phyloP scores from a whole-genome alignment of 2,329 filamentous ascomycete species.

The Dothidotthia symphoricarpi region DNA sequence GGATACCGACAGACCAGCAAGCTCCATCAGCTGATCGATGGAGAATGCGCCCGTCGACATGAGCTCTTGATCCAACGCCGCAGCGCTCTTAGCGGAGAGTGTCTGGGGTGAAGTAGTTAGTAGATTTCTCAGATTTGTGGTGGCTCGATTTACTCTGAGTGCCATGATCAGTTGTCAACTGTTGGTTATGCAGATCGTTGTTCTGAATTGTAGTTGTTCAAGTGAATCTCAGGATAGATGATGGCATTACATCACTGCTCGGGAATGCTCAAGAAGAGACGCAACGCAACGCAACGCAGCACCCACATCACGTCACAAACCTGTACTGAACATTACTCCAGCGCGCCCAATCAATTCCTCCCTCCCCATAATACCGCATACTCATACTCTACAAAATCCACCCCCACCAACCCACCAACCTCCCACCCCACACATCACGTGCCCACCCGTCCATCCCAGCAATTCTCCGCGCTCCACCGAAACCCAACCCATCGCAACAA shows the following conservation, averaged over 20 bases:
- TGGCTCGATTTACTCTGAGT: slow-evolving; percentile 8
- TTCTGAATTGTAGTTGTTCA: neutral
- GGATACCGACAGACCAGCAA: slow-evolving; percentile 88
- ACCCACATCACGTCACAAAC: neutral
- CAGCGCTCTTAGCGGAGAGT: slow-evolving; percentile 80
- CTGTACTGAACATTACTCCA: too few relatives aligned
- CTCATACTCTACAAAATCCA: neutral
- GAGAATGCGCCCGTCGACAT: slow-evolving; percentile 89
- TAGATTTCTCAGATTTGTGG: neutral
- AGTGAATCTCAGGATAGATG: neutral
- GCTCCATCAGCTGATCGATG: slow-evolving; percentile 94
- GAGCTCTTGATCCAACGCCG: slow-evolving; percentile 86
- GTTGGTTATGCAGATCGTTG: neutral
- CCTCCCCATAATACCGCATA: too few relatives aligned
- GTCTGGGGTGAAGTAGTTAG: slow-evolving; percentile 56
- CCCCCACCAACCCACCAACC: neutral
- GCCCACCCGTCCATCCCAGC: slow-evolving; percentile 6
- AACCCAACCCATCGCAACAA: slow-evolving; percentile 2
- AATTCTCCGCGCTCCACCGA: neutral
- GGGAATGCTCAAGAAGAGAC: neutral
- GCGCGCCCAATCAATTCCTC: too few relatives aligned
- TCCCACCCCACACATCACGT: slow-evolving; percentile 12
- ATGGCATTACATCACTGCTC: slow-evolving; percentile 38
- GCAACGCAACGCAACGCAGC: neutral
- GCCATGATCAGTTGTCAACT: slow-evolving; percentile 10